Evolutionary conservation across 2,329 filamentous ascomycete species (phyloP).

Genomic region (Exutisphaerella laricina): DNA sequence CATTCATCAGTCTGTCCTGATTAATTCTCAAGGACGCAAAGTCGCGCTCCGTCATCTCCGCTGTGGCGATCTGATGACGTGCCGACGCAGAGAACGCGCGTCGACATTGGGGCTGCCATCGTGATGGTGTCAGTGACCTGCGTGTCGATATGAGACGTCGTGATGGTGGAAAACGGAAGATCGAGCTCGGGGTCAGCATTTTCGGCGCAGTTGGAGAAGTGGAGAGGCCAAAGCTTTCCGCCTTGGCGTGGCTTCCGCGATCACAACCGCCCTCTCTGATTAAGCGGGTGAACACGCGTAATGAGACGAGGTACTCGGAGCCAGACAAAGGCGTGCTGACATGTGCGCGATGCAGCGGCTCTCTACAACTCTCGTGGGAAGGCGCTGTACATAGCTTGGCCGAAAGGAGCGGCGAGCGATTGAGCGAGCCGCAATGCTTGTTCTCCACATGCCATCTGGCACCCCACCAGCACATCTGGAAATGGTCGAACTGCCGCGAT

Average conservation of each 20-base stretch:
- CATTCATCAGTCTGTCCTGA: conserved; percentile 54
- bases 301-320: too few relatives aligned
- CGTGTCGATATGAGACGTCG: background rate
- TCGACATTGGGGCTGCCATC: conserved; percentile 14
- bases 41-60: conserved; percentile 48
- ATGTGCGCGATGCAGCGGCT: too few relatives aligned
- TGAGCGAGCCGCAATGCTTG: background rate
- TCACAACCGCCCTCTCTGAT: too few relatives aligned
- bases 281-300: too few relatives aligned
- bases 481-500: background rate
- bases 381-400: background rate
- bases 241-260: too few relatives aligned
- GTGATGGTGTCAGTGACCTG: background rate
- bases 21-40: conserved; percentile 53
- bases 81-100: conserved; percentile 31
- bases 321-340: too few relatives aligned
- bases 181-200: too few relatives aligned
- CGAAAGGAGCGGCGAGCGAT: background rate
- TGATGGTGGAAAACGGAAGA: background rate
- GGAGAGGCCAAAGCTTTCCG: too few relatives aligned
- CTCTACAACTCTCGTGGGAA: too few relatives aligned
- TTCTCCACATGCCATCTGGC: background rate
- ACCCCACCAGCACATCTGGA: conserved; percentile 1
- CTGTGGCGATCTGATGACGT: conserved; percentile 36
- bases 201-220: too few relatives aligned